Conservation (phyloP, 495 filamentous ascomycete genomes). For the Astrothelium subdiscretum region DNA sequence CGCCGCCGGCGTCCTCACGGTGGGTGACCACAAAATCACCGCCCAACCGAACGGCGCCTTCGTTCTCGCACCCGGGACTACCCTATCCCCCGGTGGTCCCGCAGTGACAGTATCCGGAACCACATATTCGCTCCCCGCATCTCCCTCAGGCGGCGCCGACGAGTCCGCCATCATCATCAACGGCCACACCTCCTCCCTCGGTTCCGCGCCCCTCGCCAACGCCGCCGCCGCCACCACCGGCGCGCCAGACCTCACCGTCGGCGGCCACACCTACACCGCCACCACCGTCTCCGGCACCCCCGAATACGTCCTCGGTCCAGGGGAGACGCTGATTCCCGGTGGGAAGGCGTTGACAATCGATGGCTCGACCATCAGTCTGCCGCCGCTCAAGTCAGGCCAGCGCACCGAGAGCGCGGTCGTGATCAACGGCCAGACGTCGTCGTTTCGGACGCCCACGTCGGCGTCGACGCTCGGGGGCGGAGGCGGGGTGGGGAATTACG, state of each 20-base stretch:
- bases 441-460: background rate
- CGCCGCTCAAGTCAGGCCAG: background rate
- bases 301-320: constrained; percentile 19
- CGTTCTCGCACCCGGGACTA: background rate
- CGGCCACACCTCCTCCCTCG: constrained; percentile 2
- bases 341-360: background rate
- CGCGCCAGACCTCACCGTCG: constrained; percentile 25
- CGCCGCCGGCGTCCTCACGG: background rate
- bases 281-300: constrained; percentile 16
- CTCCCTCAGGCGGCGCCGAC: background rate
- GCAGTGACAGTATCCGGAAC: background rate
- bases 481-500: background rate
- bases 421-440: constrained; percentile 19
- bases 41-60: background rate
- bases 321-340: constrained; percentile 23
- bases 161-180: constrained; percentile 7
- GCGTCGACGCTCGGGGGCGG: background rate
- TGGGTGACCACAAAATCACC: constrained; percentile 9
- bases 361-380: background rate
- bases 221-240: constrained; percentile 9
- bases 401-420: constrained; percentile 12
- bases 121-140: background rate
- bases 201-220: background rate
- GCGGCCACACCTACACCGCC: constrained; percentile 21
- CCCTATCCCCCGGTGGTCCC: background rate